phyloP scores from a whole-genome alignment of 177 flowering plant genomes.

The Vitis hybrid region DNA sequence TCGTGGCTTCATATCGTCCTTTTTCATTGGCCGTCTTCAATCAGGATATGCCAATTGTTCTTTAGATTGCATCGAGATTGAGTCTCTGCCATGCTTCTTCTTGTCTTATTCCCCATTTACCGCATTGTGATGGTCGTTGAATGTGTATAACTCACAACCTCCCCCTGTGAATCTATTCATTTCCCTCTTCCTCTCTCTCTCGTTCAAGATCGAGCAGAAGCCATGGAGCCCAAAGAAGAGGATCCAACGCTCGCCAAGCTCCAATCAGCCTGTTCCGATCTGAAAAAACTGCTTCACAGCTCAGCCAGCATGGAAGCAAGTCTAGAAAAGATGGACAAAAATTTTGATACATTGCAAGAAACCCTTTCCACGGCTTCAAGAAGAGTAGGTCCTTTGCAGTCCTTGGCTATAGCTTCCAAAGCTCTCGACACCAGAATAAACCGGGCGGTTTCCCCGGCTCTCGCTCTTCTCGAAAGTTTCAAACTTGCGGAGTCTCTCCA shows the following conservation, averaged over 20 bases:
- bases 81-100: not conserved
- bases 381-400: constrained; percentile 55
- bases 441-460: constrained; percentile 63
- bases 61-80: constrained; percentile 19
- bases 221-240: constrained; percentile 32
- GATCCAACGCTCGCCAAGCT: constrained; percentile 31
- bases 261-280: constrained; percentile 39
- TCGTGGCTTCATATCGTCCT: too few relatives aligned
- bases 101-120: not conserved
- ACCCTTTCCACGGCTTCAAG: constrained; percentile 33
- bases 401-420: constrained; percentile 52
- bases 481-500: constrained; percentile 54
- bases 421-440: constrained; percentile 68
- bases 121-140: not conserved
- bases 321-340: constrained; percentile 42
- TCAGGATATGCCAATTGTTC: constrained; percentile 25
- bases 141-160: not conserved
- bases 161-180: not conserved
- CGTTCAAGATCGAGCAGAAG: not conserved
- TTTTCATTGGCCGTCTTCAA: too few relatives aligned
- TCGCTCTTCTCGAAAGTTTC: constrained; percentile 55
- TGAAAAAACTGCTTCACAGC: constrained; percentile 38
- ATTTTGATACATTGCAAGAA: constrained; percentile 29
- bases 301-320: constrained; percentile 32
- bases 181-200: not conserved